A percentile compares a stretch with the other conserved stretches of the same genome.
phyloP scores from a whole-genome alignment of 2,329 filamentous ascomycete genomes.

The Talaromyces marneffei region DNA sequence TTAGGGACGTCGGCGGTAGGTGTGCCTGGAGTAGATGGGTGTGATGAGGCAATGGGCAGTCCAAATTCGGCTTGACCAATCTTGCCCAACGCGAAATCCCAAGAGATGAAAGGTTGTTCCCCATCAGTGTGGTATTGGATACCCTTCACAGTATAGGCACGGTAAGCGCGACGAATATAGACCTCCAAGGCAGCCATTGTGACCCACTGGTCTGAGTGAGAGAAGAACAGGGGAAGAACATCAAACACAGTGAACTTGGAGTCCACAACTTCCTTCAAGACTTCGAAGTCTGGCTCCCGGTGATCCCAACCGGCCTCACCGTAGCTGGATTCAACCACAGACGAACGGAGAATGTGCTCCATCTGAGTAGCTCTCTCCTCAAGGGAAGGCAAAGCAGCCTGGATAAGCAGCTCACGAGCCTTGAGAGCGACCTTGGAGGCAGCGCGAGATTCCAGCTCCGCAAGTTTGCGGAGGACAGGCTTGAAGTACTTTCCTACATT shows the following conservation, averaged over 20 bases:
- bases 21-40: conserved; percentile 77
- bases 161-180: conserved; percentile 92
- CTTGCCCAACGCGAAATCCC: conserved; percentile 94
- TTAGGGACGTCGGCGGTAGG: conserved; percentile 57
- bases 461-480: conserved; percentile 72
- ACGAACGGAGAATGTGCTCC: conserved; percentile 96
- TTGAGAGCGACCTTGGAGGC: conserved; percentile 96
- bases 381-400: conserved; percentile 90
- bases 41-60: conserved; percentile 65
- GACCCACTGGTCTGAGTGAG: conserved; percentile 89
- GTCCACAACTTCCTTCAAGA: conserved; percentile 96
- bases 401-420: conserved; percentile 93
- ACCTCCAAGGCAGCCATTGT: conserved; percentile 89
- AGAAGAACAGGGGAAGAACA: conserved; percentile 91
- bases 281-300: conserved; percentile 78
- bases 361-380: conserved; percentile 94
- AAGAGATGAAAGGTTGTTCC: conserved; percentile 70
- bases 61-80: conserved; percentile 88
- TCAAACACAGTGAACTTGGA: conserved; percentile 99
- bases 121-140: conserved; percentile 77
- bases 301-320: conserved; percentile 97
- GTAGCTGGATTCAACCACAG: conserved; percentile 93
- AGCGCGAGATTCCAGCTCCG: conserved; percentile 78
- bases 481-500: conserved; percentile 86
- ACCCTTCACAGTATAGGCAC: conserved; percentile 85